A percentile compares a stretch with the other conserved stretches of the same genome.
Evolutionary conservation across 352 stramenopile genomes (phyloP).

Genomic region (Aphanomyces cochlioides): DNA sequence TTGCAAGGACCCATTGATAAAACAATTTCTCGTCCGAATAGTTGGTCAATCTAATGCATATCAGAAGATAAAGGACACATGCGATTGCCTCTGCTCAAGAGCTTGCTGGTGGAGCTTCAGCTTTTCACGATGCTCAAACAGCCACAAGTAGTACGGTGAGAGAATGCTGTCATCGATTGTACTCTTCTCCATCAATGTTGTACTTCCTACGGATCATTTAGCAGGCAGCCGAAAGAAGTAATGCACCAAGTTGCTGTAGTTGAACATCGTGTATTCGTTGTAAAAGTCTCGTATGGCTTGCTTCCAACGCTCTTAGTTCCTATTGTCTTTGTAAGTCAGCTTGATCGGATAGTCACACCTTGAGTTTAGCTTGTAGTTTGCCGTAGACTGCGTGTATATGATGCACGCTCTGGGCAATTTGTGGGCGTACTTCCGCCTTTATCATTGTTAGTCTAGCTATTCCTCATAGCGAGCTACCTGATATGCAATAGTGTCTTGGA

Average conservation of each 20-base stretch:
- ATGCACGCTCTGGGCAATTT: not conserved
- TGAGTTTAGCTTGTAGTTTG: constrained; percentile 17
- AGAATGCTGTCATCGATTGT: not conserved
- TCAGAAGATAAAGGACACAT: not conserved
- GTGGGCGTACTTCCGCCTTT: not conserved
- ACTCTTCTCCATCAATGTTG: constrained; percentile 9
- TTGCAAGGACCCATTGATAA: constrained; percentile 17
- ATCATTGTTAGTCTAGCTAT: not conserved
- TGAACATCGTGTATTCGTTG: not conserved
- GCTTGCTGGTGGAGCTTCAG: not conserved
- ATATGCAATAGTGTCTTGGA: not conserved
- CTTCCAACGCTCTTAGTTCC: constrained; percentile 10
- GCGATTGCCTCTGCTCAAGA: constrained; percentile 1
- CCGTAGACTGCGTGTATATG: constrained; percentile 13
- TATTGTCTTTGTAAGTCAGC: not conserved
- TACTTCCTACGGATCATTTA: not conserved
- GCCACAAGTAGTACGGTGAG: constrained; percentile 11
- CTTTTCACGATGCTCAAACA: not conserved
- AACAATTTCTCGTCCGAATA: constrained; percentile 18
- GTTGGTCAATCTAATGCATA: constrained; percentile 8
- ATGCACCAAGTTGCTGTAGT: not conserved
- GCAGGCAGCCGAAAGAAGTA: no score
- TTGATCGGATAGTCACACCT: not conserved
- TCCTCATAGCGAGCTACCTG: not conserved
- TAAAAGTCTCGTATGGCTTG: not conserved